These are phyloP conservation scores for Apiospora phragmitis DNA, from an alignment of 2,329 filamentous ascomycete species.

Conservation along the genomic window DNA sequence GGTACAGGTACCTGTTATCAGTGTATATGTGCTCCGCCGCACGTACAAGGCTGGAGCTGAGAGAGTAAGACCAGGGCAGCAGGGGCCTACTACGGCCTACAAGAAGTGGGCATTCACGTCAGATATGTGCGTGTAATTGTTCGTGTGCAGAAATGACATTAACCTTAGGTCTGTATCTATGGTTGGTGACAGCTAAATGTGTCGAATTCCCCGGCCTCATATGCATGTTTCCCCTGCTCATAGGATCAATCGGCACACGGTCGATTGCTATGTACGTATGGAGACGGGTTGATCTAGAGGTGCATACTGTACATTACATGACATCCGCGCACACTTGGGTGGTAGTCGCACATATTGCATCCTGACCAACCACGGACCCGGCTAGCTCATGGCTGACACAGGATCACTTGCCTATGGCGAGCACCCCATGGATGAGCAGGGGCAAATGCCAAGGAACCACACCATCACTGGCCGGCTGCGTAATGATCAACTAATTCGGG, in stretches of 20 bases:
- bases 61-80: not conserved
- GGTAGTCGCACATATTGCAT: conserved; percentile 1
- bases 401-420: not conserved
- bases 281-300: not conserved
- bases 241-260: not conserved
- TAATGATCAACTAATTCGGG: conserved; percentile 3
- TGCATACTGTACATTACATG: not conserved
- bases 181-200: not conserved
- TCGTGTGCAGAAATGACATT: not conserved
- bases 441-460: not conserved
- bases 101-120: not conserved
- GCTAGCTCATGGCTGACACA: conserved; percentile 4
- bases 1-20: not conserved
- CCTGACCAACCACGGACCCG: conserved; percentile 6
- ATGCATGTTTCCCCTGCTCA: not conserved
- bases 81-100: not conserved
- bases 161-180: not conserved
- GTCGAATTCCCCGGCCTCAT: not conserved
- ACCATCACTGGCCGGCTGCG: not conserved
- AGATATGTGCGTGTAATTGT: not conserved
- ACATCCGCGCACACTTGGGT: not conserved
- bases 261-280: not conserved
- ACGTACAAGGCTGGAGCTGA: conserved; percentile 3
- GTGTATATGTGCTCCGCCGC: not conserved
- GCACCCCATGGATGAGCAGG: not conserved